Evolutionary conservation across 2,329 filamentous ascomycete genomes (phyloP).

Genomic region (Alternaria sp.): DNA sequence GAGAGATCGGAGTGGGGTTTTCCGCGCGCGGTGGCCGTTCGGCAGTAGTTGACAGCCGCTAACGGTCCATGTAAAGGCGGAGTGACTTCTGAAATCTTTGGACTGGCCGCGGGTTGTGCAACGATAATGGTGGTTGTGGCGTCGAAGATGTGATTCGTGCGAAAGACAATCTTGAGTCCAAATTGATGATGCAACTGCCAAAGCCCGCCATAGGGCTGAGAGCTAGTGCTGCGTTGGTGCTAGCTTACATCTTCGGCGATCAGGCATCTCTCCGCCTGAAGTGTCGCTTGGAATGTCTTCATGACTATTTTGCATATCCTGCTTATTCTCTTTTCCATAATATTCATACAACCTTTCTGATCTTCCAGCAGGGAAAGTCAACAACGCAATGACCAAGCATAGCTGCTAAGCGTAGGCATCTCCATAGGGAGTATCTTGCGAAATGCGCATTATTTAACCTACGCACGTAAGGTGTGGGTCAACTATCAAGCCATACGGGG

Average conservation of each 20-base stretch:
- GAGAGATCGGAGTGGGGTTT: slow-evolving; percentile 1
- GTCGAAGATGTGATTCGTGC: not conserved
- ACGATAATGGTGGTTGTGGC: not conserved
- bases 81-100: not conserved
- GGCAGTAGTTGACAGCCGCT: slow-evolving; percentile 1
- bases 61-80: not conserved
- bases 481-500: no score
- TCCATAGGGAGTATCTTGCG: no score
- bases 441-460: no score
- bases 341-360: not conserved
- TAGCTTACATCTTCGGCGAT: not conserved
- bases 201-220: slow-evolving; percentile 10
- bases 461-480: no score
- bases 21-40: not conserved
- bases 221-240: slow-evolving; percentile 3
- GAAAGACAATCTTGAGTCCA: slow-evolving; percentile 1
- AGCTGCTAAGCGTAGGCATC: no score
- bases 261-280: not conserved
- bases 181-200: slow-evolving; percentile 21
- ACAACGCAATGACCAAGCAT: no score
- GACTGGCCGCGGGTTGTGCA: not conserved
- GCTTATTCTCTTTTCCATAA: not conserved
- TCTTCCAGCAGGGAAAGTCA: not conserved
- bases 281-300: not conserved
- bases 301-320: not conserved